A percentile compares a stretch with the other conserved stretches of the same genome.
Evolutionary conservation across 257 asterid species (phyloP).

Genomic region (Mentha longifolia): DNA sequence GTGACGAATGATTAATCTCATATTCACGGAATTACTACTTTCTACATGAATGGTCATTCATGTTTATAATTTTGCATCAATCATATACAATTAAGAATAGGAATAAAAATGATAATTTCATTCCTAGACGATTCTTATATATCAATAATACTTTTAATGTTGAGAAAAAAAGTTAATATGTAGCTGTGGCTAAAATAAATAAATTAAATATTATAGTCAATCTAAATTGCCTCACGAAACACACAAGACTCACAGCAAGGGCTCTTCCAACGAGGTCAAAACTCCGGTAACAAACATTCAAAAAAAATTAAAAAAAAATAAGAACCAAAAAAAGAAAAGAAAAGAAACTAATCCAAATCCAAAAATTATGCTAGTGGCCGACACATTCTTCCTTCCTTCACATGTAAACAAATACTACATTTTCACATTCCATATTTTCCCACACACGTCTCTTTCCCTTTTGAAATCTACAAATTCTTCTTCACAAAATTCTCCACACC

Average conservation of each 20-base stretch:
- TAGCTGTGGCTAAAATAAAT: neutral
- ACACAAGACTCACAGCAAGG: constrained; percentile 20
- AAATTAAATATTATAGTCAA: neutral
- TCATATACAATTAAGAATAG: too few relatives aligned
- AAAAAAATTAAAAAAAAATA: too few relatives aligned
- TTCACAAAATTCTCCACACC: neutral
- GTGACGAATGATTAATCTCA: too few relatives aligned
- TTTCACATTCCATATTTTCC: constrained; percentile 24
- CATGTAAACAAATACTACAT: constrained; percentile 64
- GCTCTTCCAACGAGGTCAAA: constrained; percentile 54
- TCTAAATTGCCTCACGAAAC: constrained; percentile 5
- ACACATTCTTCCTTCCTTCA: constrained; percentile 51
- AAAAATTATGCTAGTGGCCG: constrained; percentile 53
- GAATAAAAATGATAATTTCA: too few relatives aligned
- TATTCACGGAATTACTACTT: too few relatives aligned
- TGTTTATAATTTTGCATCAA: too few relatives aligned
- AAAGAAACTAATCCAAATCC: neutral
- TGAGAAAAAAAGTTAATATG: too few relatives aligned
- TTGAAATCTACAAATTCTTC: constrained; percentile 17
- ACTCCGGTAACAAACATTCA: constrained; percentile 18
- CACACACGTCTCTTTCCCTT: constrained; percentile 42
- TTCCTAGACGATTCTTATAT: too few relatives aligned
- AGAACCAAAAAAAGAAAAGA: too few relatives aligned
- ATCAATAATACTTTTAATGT: too few relatives aligned
- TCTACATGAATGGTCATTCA: too few relatives aligned